Evolutionary conservation across 768 basidiomycete genomes (phyloP).

Genomic region (Boletus sp.): DNA sequence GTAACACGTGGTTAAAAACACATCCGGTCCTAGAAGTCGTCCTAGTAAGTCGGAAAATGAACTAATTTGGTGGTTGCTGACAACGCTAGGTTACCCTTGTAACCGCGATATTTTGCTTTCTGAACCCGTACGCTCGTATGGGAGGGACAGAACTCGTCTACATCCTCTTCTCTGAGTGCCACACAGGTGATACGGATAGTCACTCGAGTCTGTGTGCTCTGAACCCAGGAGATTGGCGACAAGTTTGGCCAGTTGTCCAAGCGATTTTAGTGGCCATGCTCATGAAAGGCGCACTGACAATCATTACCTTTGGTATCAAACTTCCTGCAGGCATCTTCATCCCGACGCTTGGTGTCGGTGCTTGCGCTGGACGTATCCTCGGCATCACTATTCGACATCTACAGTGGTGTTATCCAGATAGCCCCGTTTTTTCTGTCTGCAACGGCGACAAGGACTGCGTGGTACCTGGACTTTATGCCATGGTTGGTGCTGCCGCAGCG

Average conservation of each 20-base stretch:
- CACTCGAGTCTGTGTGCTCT: conserved; percentile 71
- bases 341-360: conserved; percentile 91
- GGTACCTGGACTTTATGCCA: conserved; percentile 88
- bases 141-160: conserved; percentile 95
- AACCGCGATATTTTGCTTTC: conserved; percentile 77
- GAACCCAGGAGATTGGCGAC: conserved; percentile 51
- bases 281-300: conserved; percentile 76
- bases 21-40: conserved; percentile 85
- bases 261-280: conserved; percentile 75
- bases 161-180: conserved; percentile 87
- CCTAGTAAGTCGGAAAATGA: conserved; percentile 48
- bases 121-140: conserved; percentile 90
- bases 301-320: conserved; percentile 92
- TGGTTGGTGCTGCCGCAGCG: conserved; percentile 94
- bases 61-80: conserved; percentile 10
- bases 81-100: conserved; percentile 64
- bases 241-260: conserved; percentile 60
- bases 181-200: conserved; percentile 48
- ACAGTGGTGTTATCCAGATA: conserved; percentile 60
- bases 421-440: conserved; percentile 65
- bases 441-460: conserved; percentile 68
- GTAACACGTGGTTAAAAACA: conserved; percentile 72
- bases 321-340: conserved; percentile 95
- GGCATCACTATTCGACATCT: conserved; percentile 80
- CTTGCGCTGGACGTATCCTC: conserved; percentile 85